phyloP scores from a whole-genome alignment of 495 filamentous ascomycete species.

The Penicillium coffeae region DNA sequence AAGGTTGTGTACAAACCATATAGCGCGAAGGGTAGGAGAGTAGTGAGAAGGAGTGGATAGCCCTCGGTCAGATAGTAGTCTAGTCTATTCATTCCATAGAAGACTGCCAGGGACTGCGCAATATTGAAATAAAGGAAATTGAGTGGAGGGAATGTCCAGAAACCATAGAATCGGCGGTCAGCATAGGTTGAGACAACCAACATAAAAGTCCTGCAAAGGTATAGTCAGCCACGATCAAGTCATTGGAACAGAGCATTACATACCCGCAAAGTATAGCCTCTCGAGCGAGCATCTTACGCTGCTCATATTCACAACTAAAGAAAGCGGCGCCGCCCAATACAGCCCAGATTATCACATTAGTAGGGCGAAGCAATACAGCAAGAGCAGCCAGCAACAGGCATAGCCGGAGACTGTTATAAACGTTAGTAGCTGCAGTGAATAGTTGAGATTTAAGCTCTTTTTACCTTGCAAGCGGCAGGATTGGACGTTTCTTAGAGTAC shows the following conservation, averaged over 20 bases:
- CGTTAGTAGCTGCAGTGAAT: constrained; percentile 13
- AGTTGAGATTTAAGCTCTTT: constrained; percentile 5
- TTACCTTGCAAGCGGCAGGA: constrained; percentile 1
- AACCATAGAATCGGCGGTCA: constrained; percentile 78
- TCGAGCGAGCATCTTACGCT: constrained; percentile 52
- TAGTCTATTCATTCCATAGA: constrained; percentile 89
- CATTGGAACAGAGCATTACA: constrained; percentile 15
- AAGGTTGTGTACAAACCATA: constrained; percentile 59
- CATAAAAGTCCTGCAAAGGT: constrained; percentile 42
- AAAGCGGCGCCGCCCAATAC: constrained; percentile 47
- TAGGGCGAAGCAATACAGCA: constrained; percentile 86
- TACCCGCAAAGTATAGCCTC: constrained; percentile 68
- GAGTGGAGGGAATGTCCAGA: constrained; percentile 87
- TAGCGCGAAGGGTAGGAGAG: constrained; percentile 70
- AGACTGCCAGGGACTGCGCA: constrained; percentile 75
- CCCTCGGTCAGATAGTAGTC: constrained; percentile 94
- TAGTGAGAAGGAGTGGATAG: constrained; percentile 81
- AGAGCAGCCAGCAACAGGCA: constrained; percentile 73
- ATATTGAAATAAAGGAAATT: constrained; percentile 93
- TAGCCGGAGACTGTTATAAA: constrained; percentile 47
- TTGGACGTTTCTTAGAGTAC: constrained; percentile 5
- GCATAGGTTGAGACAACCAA: constrained; percentile 60
- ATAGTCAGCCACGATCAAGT: constrained; percentile 6
- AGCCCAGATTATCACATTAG: constrained; percentile 84
- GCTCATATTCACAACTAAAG: constrained; percentile 32